Percentiles rank a stretch among this genome's conserved stretches.
These are phyloP conservation scores for Syzygium jambos DNA, from an alignment of 345 rosid genomes.

Conservation along the genomic window DNA sequence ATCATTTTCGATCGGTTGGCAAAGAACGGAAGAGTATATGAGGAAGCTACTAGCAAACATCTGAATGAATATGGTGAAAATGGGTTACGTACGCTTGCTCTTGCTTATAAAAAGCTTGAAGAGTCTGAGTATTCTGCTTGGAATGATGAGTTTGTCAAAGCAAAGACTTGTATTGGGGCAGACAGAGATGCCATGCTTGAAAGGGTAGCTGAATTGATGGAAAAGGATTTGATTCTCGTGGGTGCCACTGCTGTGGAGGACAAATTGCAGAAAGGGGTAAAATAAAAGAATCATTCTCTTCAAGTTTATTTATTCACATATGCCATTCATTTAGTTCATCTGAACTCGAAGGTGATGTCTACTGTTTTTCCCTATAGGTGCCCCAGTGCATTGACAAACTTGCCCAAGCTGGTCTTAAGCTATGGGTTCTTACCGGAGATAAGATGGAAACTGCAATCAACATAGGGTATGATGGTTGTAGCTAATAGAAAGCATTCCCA, in stretches of 20 bases:
- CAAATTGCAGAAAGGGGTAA: slow-evolving; percentile 96
- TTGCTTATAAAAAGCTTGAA: slow-evolving; percentile 72
- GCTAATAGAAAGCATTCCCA: neutral
- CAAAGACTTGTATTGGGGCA: slow-evolving; percentile 73
- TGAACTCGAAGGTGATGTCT: neutral
- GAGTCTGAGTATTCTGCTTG: slow-evolving; percentile 77
- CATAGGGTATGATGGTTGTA: slow-evolving; percentile 62
- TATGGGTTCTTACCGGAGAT: slow-evolving; percentile 99
- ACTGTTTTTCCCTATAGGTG: slow-evolving; percentile 40
- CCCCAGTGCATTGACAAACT: slow-evolving; percentile 99
- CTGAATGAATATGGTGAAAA: slow-evolving; percentile 94
- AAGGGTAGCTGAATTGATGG: slow-evolving; percentile 72
- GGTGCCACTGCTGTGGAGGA: slow-evolving; percentile 99
- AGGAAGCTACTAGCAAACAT: slow-evolving; percentile 60
- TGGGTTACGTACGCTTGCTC: slow-evolving; percentile 88
- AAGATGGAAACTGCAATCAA: slow-evolving; percentile 99
- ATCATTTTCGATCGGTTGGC: slow-evolving; percentile 87
- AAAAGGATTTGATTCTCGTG: slow-evolving; percentile 75
- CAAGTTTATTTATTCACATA: slow-evolving; percentile 6
- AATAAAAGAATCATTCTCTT: slow-evolving; percentile 3
- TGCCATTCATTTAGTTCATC: neutral
- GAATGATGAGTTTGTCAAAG: slow-evolving; percentile 79
- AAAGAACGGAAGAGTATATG: slow-evolving; percentile 68
- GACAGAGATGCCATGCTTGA: slow-evolving; percentile 84
- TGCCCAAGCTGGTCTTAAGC: slow-evolving; percentile 98